A percentile compares a stretch with the other conserved stretches of the same genome.
phyloP scores from a whole-genome alignment of 148 eudicot species.

The Chenopodium formosanum region DNA sequence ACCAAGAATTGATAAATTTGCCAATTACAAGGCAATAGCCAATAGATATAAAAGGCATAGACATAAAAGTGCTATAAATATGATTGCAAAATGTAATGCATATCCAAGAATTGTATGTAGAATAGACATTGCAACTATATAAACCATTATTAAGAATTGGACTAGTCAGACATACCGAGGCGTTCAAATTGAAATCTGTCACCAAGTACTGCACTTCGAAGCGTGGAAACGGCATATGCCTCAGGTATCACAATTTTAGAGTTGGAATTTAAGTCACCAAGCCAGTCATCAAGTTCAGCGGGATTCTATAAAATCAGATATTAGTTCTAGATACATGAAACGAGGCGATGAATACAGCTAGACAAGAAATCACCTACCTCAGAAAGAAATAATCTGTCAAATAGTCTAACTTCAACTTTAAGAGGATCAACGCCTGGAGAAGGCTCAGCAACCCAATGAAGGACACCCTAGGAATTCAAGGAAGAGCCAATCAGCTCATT shows the following conservation, averaged over 20 bases:
- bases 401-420: slow-evolving; percentile 86
- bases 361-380: slow-evolving; percentile 48
- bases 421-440: slow-evolving; percentile 79
- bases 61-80: too few relatives aligned
- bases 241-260: slow-evolving; percentile 65
- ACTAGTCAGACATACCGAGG: slow-evolving; percentile 49
- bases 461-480: slow-evolving; percentile 55
- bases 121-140: neutral
- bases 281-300: slow-evolving; percentile 85
- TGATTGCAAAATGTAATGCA: too few relatives aligned
- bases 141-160: neutral
- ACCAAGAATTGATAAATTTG: too few relatives aligned
- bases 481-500: neutral
- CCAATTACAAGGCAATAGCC: too few relatives aligned
- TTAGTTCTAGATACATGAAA: neutral
- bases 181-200: slow-evolving; percentile 89
- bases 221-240: slow-evolving; percentile 70
- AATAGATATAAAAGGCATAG: too few relatives aligned
- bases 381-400: slow-evolving; percentile 72
- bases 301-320: slow-evolving; percentile 48
- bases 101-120: too few relatives aligned
- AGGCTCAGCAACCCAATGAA: slow-evolving; percentile 89
- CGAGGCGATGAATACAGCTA: slow-evolving; percentile 1
- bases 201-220: slow-evolving; percentile 55
- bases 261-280: slow-evolving; percentile 66